Percentiles rank a stretch among this genome's conserved stretches.
Conservation (phyloP, 345 rosid species). For the Anacardium occidentale region DNA sequence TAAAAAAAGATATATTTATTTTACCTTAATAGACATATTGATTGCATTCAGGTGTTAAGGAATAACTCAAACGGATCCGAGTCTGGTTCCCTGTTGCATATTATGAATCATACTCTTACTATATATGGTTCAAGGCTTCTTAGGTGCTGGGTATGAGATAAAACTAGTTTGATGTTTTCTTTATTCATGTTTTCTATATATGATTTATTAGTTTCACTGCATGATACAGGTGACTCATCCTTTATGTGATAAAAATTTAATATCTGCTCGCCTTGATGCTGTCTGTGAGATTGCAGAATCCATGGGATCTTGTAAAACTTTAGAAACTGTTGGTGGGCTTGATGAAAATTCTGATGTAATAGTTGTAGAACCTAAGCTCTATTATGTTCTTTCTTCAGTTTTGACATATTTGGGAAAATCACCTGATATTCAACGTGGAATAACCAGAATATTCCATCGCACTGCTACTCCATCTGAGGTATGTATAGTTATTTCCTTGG, state of each 20-base stretch:
- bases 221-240: slow-evolving; percentile 83
- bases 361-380: slow-evolving; percentile 43
- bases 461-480: slow-evolving; percentile 94
- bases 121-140: slow-evolving; percentile 86
- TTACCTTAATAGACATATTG: slow-evolving; percentile 11
- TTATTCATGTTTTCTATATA: background rate
- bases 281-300: slow-evolving; percentile 90
- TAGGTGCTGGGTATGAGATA: slow-evolving; percentile 77
- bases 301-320: slow-evolving; percentile 60
- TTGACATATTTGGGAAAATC: slow-evolving; percentile 73
- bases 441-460: slow-evolving; percentile 88
- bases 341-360: slow-evolving; percentile 42
- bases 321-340: slow-evolving; percentile 31
- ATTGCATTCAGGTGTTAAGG: slow-evolving; percentile 57
- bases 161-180: background rate
- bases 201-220: slow-evolving; percentile 25
- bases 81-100: slow-evolving; percentile 73
- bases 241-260: slow-evolving; percentile 74
- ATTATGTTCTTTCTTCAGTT: slow-evolving; percentile 58
- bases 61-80: slow-evolving; percentile 79
- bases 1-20: slow-evolving; percentile 6
- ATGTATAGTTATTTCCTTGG: slow-evolving; percentile 22
- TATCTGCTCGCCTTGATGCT: slow-evolving; percentile 92
- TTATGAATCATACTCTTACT: slow-evolving; percentile 78
- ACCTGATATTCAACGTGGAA: slow-evolving; percentile 93